Percentiles rank a stretch among this genome's conserved stretches.
Evolutionary conservation across 1,139 yeast species (phyloP).

Genomic region (Protomyces arabidopsidicola): DNA sequence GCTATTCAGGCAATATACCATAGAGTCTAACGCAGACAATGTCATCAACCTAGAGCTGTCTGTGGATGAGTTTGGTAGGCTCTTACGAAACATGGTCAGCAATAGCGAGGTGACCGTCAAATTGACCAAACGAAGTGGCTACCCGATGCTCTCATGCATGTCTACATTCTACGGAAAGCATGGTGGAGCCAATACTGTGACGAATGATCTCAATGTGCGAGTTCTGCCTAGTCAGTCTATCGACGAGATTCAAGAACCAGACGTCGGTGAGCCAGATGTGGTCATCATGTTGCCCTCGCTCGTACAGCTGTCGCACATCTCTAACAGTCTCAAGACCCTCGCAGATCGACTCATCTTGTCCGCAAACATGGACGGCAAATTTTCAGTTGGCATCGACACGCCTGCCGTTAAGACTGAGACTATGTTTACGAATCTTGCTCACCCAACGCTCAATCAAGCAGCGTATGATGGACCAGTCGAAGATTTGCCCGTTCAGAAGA

Average conservation of each 20-base stretch:
- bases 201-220: slow-evolving; percentile 30
- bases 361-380: slow-evolving; percentile 35
- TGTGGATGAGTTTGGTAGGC: slow-evolving; percentile 25
- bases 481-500: slow-evolving; percentile 15
- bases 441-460: slow-evolving; percentile 33
- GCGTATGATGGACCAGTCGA: slow-evolving; percentile 23
- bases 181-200: slow-evolving; percentile 28
- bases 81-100: slow-evolving; percentile 24
- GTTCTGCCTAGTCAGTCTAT: slow-evolving; percentile 27
- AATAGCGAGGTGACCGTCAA: slow-evolving; percentile 28
- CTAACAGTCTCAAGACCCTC: slow-evolving; percentile 36
- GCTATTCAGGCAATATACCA: slow-evolving; percentile 23
- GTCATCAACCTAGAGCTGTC: slow-evolving; percentile 30
- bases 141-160: slow-evolving; percentile 30
- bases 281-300: slow-evolving; percentile 33
- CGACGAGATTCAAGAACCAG: slow-evolving; percentile 35
- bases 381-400: slow-evolving; percentile 36
- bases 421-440: slow-evolving; percentile 36
- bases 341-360: slow-evolving; percentile 34
- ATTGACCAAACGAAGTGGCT: slow-evolving; percentile 28
- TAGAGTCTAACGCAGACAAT: slow-evolving; percentile 30
- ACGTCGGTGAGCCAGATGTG: slow-evolving; percentile 35
- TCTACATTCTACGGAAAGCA: slow-evolving; percentile 25
- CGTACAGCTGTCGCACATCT: slow-evolving; percentile 33
- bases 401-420: slow-evolving; percentile 37